Conservation (phyloP, 768 basidiomycete species). For the Mycena haematopus region DNA sequence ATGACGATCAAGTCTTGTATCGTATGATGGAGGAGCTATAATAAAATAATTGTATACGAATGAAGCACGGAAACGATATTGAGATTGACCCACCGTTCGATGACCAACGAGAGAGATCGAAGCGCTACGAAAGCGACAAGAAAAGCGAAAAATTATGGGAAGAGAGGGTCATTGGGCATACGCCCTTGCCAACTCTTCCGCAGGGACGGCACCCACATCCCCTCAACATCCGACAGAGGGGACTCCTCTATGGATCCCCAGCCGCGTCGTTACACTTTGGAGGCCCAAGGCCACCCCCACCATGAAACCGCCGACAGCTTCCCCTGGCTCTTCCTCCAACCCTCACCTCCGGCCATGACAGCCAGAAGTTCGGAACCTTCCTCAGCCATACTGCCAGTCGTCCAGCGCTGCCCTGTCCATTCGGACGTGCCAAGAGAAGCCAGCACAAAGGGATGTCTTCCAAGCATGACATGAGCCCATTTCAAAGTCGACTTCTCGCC, state of each 20-base stretch:
- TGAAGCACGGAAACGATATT: background rate
- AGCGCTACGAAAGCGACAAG: constrained; percentile 27
- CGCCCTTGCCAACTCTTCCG: constrained; percentile 24
- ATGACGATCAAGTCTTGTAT: background rate
- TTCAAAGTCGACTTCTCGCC: constrained; percentile 22
- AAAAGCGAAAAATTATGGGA: constrained; percentile 23
- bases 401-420: constrained; percentile 26
- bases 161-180: constrained; percentile 21
- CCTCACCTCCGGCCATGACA: constrained; percentile 22
- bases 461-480: constrained; percentile 14
- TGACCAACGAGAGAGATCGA: no score
- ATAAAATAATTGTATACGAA: constrained; percentile 5
- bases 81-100: no score
- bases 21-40: background rate
- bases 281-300: constrained; percentile 26
- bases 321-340: constrained; percentile 19
- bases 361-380: constrained; percentile 26
- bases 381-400: constrained; percentile 16
- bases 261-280: constrained; percentile 23
- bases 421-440: constrained; percentile 17
- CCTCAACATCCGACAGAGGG: constrained; percentile 15
- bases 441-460: constrained; percentile 14
- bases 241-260: constrained; percentile 10
- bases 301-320: constrained; percentile 21
- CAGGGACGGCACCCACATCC: constrained; percentile 20